Evolutionary conservation across 2,329 filamentous ascomycete species (phyloP).

Genomic region (Ramularia endophylla): DNA sequence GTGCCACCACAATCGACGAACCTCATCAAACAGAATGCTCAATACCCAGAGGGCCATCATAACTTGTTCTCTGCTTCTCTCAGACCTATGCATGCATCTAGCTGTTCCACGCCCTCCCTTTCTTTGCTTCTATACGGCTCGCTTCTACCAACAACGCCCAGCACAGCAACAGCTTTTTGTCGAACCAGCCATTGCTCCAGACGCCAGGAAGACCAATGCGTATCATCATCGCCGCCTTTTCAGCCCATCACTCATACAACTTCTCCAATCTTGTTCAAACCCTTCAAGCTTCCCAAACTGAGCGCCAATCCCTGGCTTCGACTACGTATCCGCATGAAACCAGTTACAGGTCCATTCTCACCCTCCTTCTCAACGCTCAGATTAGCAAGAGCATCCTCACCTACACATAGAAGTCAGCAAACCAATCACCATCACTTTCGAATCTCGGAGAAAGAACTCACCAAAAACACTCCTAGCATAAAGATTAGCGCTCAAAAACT

Average conservation of each 20-base stretch:
- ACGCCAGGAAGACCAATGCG: constrained; percentile 38
- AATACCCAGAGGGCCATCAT: too few relatives aligned
- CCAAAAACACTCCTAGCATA: constrained; percentile 97
- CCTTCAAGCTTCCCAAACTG: constrained; percentile 90
- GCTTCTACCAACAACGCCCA: too few relatives aligned
- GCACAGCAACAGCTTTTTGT: not conserved
- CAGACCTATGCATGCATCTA: too few relatives aligned
- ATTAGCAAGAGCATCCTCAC: constrained; percentile 96
- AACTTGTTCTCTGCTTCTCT: too few relatives aligned
- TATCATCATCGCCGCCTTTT: too few relatives aligned
- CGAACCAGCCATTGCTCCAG: constrained; percentile 1
- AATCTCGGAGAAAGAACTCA: constrained; percentile 50
- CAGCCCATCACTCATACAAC: constrained; percentile 9
- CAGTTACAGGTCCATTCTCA: constrained; percentile 89
- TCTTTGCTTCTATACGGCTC: too few relatives aligned
- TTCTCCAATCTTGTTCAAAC: constrained; percentile 65
- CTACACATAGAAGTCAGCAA: constrained; percentile 44
- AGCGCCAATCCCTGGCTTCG: constrained; percentile 91
- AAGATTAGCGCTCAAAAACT: constrained; percentile 94
- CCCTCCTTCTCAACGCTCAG: constrained; percentile 97
- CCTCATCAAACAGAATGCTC: too few relatives aligned
- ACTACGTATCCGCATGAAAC: constrained; percentile 96
- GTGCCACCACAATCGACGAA: too few relatives aligned
- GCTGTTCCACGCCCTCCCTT: too few relatives aligned
- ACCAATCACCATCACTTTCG: not conserved